These are phyloP conservation scores for Pleurotus eryngii DNA, from an alignment of 768 basidiomycete species.

Conservation along the genomic window DNA sequence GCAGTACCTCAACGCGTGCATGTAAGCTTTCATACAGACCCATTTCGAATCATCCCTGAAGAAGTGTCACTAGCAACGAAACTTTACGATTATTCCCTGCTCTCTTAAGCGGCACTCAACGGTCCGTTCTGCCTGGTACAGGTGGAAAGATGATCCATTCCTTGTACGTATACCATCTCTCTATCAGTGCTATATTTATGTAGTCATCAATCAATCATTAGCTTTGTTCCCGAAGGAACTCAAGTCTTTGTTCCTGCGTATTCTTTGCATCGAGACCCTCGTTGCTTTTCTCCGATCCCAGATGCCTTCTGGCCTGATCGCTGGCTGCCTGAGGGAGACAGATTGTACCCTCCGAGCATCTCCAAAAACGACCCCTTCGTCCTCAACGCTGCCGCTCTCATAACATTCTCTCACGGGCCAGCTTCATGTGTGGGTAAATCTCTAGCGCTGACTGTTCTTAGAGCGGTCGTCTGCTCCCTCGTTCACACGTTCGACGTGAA, in stretches of 20 bases:
- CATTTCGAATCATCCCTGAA: background rate
- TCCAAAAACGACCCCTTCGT: conserved; percentile 18
- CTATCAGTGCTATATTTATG: too few relatives aligned
- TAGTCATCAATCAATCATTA: conserved; percentile 11
- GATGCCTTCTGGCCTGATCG: conserved; percentile 40
- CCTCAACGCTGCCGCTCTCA: conserved; percentile 34
- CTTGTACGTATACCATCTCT: conserved; percentile 26
- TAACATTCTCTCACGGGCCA: conserved; percentile 44
- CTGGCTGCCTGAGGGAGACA: conserved; percentile 29
- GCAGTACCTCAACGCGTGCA: conserved; percentile 32
- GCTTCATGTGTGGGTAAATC: conserved; percentile 41
- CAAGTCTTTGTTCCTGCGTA: conserved; percentile 36
- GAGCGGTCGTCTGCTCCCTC: conserved; percentile 31
- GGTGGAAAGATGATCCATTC: conserved; percentile 37
- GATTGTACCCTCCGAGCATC: conserved; percentile 17
- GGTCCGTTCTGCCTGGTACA: conserved; percentile 30
- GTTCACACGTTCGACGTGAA: conserved; percentile 37
- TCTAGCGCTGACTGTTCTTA: conserved; percentile 40
- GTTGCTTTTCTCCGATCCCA: conserved; percentile 37
- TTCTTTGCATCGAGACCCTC: conserved; percentile 39
- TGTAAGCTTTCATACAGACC: conserved; percentile 22
- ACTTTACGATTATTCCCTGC: conserved; percentile 47
- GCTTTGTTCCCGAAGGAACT: conserved; percentile 42
- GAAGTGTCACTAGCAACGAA: conserved; percentile 39
- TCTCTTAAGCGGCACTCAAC: conserved; percentile 44